Evolutionary conservation across 495 filamentous ascomycete genomes (phyloP).

Genomic region (Evernia prunastri): DNA sequence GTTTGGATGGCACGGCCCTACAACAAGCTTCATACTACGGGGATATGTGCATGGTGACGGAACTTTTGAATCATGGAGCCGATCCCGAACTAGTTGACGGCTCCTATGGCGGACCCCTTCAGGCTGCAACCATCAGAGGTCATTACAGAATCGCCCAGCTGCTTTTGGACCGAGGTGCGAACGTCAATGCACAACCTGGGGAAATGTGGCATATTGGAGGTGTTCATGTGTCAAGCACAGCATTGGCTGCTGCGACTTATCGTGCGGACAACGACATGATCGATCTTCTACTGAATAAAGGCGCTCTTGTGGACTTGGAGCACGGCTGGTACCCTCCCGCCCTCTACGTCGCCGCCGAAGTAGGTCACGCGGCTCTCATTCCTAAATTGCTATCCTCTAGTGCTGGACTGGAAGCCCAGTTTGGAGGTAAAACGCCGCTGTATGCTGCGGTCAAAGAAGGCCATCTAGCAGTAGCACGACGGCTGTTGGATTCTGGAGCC

Average conservation of each 20-base stretch:
- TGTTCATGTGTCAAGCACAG: background rate
- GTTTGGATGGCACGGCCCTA: conserved; percentile 12
- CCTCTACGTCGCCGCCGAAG: background rate
- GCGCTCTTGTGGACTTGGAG: background rate
- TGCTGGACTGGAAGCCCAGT: background rate
- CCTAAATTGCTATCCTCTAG: background rate
- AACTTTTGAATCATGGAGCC: conserved; percentile 14
- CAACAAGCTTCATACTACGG: conserved; percentile 8
- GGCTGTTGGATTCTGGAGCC: background rate
- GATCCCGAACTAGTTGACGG: background rate
- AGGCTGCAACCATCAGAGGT: conserved; percentile 7
- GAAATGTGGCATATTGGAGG: background rate
- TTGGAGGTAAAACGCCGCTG: background rate
- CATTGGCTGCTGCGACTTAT: background rate
- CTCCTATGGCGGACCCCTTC: background rate
- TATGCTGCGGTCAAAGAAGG: background rate
- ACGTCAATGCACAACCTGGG: conserved; percentile 12
- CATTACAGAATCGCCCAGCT: conserved; percentile 11
- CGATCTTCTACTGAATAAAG: background rate
- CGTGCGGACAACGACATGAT: background rate
- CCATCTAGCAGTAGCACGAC: background rate
- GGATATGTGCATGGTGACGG: conserved; percentile 7
- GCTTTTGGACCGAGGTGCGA: conserved; percentile 13
- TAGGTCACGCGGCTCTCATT: background rate
- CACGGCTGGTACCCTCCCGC: background rate